Evolutionary conservation across 176 grass and related monocot species (phyloP), one percentile per base, ranked within the genome.

Genomic region (Triticum turgidum): DNA sequence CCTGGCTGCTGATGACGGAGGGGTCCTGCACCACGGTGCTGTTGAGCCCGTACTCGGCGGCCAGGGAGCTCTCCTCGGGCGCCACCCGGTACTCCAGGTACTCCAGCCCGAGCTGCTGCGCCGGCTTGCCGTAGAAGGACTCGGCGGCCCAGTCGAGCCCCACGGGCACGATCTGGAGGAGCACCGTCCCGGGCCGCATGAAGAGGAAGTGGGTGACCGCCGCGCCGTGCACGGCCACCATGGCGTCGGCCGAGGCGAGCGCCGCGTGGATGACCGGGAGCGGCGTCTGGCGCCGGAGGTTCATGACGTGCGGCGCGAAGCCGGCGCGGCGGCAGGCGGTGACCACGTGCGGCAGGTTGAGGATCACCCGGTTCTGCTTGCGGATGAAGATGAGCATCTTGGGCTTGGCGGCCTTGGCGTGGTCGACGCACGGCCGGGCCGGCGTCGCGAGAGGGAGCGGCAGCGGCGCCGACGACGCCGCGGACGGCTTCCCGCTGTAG

Each of bases 161-260:
- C 2, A 95, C 88, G 38, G 96, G 96, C 39, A 98, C 96, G 82
- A 98, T 86, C 86, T 98, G 96, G 14, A 98, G 87, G 1, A 98
- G 91, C 44, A 98, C 90, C 0, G 96, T 84, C 9, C 88, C 82
- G 0, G 96, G 93, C 5, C 86, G 90, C 93, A 98, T 92, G 88
- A 98, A 96, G 45, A 98, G 88, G 82, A 98, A 95, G 86, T 98
- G 93, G 4, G 96, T 98, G 39, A 98, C 90, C 15, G 93, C 96
- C 0, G 96, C 96, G 27, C 96, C 96, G 45, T 98, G 96, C 67
- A 98, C 93, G 73, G 93, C 96, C 54, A 98, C 78, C 96, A 98
- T 92, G 52, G 84, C 93, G 86, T 96, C 92, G 2, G 91, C 88
- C 2, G 91, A 88, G 20, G 83, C 79, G 38, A 98, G 93, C 15